Evolutionary conservation across 352 stramenopile genomes (phyloP), one percentile per base, ranked within the genome.

Genomic region (Stephanocyclus meneghinianus): DNA sequence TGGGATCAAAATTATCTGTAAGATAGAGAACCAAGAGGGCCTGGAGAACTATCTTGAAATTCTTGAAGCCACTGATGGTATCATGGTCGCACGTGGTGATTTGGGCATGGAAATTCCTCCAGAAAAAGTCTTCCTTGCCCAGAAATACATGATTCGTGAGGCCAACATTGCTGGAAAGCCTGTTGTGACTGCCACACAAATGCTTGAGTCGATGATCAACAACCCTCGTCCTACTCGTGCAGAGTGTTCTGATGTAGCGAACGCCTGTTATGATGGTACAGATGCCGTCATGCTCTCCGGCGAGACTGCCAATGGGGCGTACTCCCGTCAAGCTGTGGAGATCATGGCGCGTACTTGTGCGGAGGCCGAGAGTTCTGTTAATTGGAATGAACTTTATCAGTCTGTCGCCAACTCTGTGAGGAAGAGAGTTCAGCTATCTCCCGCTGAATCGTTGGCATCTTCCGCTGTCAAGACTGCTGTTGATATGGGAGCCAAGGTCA

Each of bases 171-270:
- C 92, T 26, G 97, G 97, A 21, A 99, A 99, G 82, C 97, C 97
- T 15, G 96, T 99, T 1, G 94, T 99, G 63, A 98, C 96, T n/a
- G 97, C 97, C 48, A 99, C 97, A 42, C 97, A 99, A 87, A 99
- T 99, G 97, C 93, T 99, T 40, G 97, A 99, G 88, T 98, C 92
- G 32, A 99, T 99, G 97, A 98, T 97, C 77, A 95, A 93, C 45
- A 98, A 97, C 55, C 96, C 96, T 37, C 93, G 97, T 30, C 97
- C 97, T 29, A 99, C 97, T 13, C 96, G 97, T 87, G 97, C 97
- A 11, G 97, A 99, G 85, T 98, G 95, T 84, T 98, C 96, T 40
- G 97, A 99, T 87, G 97, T 99, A 59, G 96, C 97, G 26, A 99
- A 99, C 85, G 96, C 97, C 59, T 97, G 99, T 48, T 90, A 99